These are phyloP conservation scores for Yamadazyma membranifaciens DNA, from an alignment of 1,139 yeast species.

Conservation along the genomic window DNA sequence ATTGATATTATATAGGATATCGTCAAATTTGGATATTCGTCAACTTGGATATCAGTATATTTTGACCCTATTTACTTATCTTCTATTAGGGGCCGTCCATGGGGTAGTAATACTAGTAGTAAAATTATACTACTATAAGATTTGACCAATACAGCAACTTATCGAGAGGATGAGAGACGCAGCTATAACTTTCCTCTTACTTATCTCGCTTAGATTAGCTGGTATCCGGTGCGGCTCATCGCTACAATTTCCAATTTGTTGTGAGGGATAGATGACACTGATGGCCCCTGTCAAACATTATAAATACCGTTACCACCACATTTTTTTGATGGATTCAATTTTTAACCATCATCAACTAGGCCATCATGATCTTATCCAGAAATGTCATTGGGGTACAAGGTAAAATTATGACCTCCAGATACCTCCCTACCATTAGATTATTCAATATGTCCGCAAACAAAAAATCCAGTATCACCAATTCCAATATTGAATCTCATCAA, in stretches of 20 bases:
- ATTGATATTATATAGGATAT: too few species aligned
- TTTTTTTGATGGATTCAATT: not conserved
- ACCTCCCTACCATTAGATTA: not conserved
- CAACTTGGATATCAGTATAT: too few species aligned
- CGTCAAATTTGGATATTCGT: too few species aligned
- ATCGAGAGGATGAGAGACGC: too few species aligned
- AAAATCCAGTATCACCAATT: slow-evolving; percentile 6
- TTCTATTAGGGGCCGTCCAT: too few species aligned
- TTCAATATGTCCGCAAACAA: slow-evolving; percentile 7
- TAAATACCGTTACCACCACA: not conserved
- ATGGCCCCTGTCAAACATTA: not conserved
- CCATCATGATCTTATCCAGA: not conserved
- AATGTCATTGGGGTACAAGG: not conserved
- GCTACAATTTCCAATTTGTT: not conserved
- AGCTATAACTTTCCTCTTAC: not conserved
- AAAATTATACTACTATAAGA: too few species aligned
- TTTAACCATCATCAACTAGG: not conserved
- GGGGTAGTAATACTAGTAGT: too few species aligned
- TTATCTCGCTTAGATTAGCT: slow-evolving; percentile 6
- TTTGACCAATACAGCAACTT: not conserved
- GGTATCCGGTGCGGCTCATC: slow-evolving; percentile 1
- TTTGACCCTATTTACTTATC: too few species aligned
- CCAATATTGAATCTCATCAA: not conserved
- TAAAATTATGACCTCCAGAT: not conserved
- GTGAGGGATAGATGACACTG: not conserved